Evolutionary conservation across 2,329 filamentous ascomycete genomes (phyloP), one percentile per base, ranked within the genome.

Genomic region (Aspergillus udagawae): DNA sequence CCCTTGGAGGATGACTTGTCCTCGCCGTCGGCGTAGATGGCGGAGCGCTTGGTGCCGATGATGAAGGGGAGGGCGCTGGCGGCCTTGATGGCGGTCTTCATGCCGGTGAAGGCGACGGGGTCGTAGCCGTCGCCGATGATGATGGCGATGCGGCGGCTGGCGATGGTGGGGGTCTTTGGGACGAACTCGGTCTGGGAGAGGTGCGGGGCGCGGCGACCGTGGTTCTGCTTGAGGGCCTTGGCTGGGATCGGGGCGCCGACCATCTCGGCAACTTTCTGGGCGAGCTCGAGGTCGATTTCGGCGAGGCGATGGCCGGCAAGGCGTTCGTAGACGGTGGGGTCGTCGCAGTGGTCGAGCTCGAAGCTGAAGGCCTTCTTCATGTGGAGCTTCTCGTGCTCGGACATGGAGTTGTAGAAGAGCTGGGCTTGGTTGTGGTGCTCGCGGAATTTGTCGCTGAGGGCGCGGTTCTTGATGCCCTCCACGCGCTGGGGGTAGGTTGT

Each of bases 51-150:
- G 0, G 88, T 80, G 1, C 81, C 88, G 51, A 95, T 89, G n/a
- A 89, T 86, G 63, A 91, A 85, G 0, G 89, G 86, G 1, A 90
- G 76, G 1, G 89, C 90, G 2, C 82, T 77, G 1, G 83, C 83
- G 0, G 84, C 82, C 5, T 79, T 80, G 3, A 92, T 70, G 0
- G 86, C 86, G 0, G 80, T 80, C 57, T 87, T 85, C 28, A 92
- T 83, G 6, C 83, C 85, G 23, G 81, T 80, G 69, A 90, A 91
- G 3, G 86, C 82, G 1, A 82, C 66, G 1, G 82, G 71, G 63
- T 94, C 89, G 67, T 87, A 94, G 1, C 90, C 90, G 59, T 94
- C 90, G 2, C 86, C 89, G 25, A 94, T 83, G 17, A 94, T 78
- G 65, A 94, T 87, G 12, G 88, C 89, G 3, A 94, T 80, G 41